phyloP scores from a whole-genome alignment of 2,329 filamentous ascomycete species.

The Monilinia polystroma region DNA sequence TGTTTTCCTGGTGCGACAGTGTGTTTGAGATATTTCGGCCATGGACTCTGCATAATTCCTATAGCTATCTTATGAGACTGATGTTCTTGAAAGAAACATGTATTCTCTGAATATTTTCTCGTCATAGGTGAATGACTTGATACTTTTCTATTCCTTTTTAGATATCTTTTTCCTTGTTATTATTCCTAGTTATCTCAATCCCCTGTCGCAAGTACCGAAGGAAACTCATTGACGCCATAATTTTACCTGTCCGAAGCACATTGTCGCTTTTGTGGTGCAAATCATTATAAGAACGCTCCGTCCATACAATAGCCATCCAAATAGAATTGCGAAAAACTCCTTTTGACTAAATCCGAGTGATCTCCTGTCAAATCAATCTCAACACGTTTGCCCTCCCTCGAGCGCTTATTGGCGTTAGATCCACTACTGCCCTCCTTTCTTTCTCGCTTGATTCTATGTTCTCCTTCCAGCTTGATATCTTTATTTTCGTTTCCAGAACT shows the following conservation, averaged over 20 bases:
- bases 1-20: too few species aligned
- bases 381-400: neutral
- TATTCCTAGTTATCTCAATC: neutral
- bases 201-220: too few species aligned
- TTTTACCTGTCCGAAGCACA: fast-evolving
- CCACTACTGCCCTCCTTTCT: neutral
- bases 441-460: neutral
- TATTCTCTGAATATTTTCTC: neutral
- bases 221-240: neutral
- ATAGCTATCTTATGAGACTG: neutral
- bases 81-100: neutral
- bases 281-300: too few species aligned
- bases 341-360: neutral
- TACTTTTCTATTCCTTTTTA: neutral
- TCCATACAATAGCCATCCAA: neutral
- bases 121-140: too few species aligned
- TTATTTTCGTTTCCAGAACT: neutral
- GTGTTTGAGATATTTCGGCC: neutral
- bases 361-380: conserved; percentile 19
- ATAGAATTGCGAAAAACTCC: neutral
- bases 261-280: neutral
- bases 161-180: neutral
- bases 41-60: neutral
- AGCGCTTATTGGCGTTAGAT: neutral
- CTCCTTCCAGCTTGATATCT: conserved; percentile 3